Conservation (phyloP, 768 basidiomycete species). For the Tulasnella sp. region DNA sequence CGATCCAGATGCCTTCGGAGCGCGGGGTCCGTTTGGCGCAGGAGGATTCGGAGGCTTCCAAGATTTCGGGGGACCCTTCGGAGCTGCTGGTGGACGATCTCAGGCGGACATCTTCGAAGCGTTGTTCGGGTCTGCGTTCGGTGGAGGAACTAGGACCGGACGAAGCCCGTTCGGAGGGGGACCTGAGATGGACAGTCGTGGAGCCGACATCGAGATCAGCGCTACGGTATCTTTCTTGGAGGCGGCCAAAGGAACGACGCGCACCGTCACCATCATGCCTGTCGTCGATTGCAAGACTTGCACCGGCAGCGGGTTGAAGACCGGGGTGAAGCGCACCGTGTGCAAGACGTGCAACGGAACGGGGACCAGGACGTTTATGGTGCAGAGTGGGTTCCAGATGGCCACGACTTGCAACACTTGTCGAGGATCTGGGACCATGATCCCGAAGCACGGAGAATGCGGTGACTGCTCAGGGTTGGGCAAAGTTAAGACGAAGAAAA, state of each 20-base stretch:
- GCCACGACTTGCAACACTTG: constrained; percentile 83
- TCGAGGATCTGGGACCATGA: constrained; percentile 70
- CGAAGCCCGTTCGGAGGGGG: constrained; percentile 44
- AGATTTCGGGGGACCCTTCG: constrained; percentile 60
- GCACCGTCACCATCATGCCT: constrained; percentile 71
- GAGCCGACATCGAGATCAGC: constrained; percentile 76
- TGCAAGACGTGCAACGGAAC: constrained; percentile 81
- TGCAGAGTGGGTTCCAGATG: constrained; percentile 96
- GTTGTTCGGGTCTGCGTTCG: constrained; percentile 68
- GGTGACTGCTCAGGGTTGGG: constrained; percentile 79
- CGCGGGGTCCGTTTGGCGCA: constrained; percentile 48
- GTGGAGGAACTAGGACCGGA: constrained; percentile 43
- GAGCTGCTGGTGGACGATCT: constrained; percentile 42
- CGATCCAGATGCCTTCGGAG: constrained; percentile 74
- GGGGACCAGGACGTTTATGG: constrained; percentile 82
- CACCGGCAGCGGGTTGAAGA: constrained; percentile 78
- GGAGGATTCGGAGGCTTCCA: constrained; percentile 73
- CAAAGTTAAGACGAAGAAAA: constrained; percentile 73
- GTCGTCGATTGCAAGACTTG: constrained; percentile 82
- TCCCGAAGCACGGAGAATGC: constrained; percentile 77
- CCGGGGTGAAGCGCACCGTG: constrained; percentile 73
- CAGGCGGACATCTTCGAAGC: constrained; percentile 76
- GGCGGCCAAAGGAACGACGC: constrained; percentile 83
- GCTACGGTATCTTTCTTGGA: constrained; percentile 84
- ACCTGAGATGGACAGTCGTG: constrained; percentile 39